A percentile compares a stretch with the other conserved stretches of the same genome.
Conservation (phyloP, 345 rosid genomes). For the Arabis alpina region DNA sequence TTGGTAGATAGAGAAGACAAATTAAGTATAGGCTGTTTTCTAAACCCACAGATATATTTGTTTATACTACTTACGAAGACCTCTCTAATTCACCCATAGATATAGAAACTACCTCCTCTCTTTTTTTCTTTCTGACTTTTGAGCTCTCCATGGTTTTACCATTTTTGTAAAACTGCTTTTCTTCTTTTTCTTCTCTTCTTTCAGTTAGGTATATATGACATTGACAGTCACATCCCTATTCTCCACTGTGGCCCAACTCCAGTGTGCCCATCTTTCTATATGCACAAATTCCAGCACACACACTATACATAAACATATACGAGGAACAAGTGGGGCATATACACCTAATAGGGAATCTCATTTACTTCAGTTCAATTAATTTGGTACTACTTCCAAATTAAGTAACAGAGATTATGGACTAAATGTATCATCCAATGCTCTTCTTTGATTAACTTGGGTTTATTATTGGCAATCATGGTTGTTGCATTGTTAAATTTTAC, state of each 20-base stretch:
- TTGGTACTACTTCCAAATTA: slow-evolving; percentile 13
- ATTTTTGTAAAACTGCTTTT: slow-evolving; percentile 15
- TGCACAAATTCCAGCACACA: background rate
- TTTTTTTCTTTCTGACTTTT: slow-evolving; percentile 10
- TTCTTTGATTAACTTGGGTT: background rate
- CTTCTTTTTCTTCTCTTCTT: background rate
- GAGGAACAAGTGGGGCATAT: slow-evolving; percentile 22
- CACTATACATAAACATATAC: background rate
- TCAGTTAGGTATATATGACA: slow-evolving; percentile 13
- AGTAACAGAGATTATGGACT: slow-evolving; percentile 11
- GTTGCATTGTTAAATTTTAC: slow-evolving; percentile 15
- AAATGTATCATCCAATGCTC: slow-evolving; percentile 1
- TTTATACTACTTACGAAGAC: background rate
- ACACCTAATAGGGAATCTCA: slow-evolving; percentile 9
- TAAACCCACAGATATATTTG: slow-evolving; percentile 9
- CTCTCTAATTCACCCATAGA: slow-evolving; percentile 3
- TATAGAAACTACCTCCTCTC: background rate
- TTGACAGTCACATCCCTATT: slow-evolving; percentile 18
- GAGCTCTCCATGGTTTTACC: slow-evolving; percentile 10
- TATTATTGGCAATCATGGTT: slow-evolving; percentile 14
- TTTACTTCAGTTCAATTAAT: background rate
- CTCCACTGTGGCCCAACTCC: background rate
- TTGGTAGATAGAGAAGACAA: background rate
- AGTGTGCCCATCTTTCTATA: slow-evolving; percentile 15
- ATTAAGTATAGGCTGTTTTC: background rate